Evolutionary conservation across 306 rosid species (phyloP), one percentile per base, ranked within the genome.

Genomic region (Malus asiatica): DNA sequence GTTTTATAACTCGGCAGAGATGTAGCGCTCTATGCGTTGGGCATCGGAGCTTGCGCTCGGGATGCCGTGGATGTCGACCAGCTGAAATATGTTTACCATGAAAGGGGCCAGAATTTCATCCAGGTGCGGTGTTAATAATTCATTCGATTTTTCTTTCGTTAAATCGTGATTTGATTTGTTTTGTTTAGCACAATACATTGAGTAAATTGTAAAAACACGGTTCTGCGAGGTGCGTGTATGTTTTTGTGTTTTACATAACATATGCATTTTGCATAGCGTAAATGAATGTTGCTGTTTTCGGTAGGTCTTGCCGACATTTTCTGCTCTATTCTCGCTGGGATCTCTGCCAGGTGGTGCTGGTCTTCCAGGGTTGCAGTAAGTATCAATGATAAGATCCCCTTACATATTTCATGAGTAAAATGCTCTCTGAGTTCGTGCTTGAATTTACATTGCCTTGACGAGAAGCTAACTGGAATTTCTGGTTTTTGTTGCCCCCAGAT

Each of bases 221-320:
- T 32, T 30, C 62, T 53, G 42, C 11, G 5, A 38, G 76, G 51
- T 57, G 63, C 9, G n/a, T 8, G 27, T 66, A 58, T 32, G 60
- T 77, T 77, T 65, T 11, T 22, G 61, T 46, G 8, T 42, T 35
- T 63, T 45, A 76, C 32, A n/a, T 29, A 25, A 18, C n/a, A 30
- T 63, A 32, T 64, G 13, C 38, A 27, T 9, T 44, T 9, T 42
- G 46, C 12, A 12, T 25, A 61, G 35, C 20, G 15, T 61, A 27
- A 27, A 13, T 58, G 25, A 59, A 16, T n/a, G 25, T 73, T 64
- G 67, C 64, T 27, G 42, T 79, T 75, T 74, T 66, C 61, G 11
- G 35, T 38, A 92, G 99, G 97, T 92, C 59, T 84, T 95, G 80
- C 97, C 99, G 29, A 95, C 99, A 6, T 92, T 92, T 88, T 75